Evolutionary conservation across 306 rosid genomes (phyloP).

Genomic region (Lagenaria siceraria): DNA sequence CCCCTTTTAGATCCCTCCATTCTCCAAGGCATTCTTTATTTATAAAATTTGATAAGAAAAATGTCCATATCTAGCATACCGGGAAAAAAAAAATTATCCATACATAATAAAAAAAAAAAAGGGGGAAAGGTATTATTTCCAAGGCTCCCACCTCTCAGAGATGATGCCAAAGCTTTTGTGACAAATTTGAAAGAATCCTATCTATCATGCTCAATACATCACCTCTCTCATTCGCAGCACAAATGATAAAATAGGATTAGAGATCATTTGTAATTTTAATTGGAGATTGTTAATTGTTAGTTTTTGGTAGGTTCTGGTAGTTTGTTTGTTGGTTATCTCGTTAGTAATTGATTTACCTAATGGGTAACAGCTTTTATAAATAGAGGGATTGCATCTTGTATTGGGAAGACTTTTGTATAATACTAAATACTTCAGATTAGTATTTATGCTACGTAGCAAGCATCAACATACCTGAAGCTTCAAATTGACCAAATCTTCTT

Average conservation of each 20-base stretch:
- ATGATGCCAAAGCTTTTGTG: background rate
- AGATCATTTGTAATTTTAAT: background rate
- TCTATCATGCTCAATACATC: background rate
- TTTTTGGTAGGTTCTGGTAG: background rate
- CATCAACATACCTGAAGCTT: slow-evolving; percentile 34
- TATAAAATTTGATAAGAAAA: background rate
- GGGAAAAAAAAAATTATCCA: background rate
- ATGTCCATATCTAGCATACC: background rate
- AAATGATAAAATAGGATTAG: background rate
- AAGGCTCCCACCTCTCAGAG: background rate
- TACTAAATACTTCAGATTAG: background rate
- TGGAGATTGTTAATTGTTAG: background rate
- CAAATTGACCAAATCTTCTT: slow-evolving; percentile 45
- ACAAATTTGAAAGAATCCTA: background rate
- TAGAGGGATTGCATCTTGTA: background rate
- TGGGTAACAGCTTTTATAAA: background rate
- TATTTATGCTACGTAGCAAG: background rate
- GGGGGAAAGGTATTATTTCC: background rate
- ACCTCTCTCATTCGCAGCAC: background rate
- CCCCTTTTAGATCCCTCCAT: background rate
- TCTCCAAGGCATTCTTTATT: background rate
- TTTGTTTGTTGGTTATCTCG: background rate
- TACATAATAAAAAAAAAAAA: background rate
- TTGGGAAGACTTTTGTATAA: background rate
- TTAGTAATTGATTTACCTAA: background rate